These are phyloP conservation scores for Thalassiosira hispida DNA, from an alignment of 352 stramenopile genomes.

Conservation along the genomic window DNA sequence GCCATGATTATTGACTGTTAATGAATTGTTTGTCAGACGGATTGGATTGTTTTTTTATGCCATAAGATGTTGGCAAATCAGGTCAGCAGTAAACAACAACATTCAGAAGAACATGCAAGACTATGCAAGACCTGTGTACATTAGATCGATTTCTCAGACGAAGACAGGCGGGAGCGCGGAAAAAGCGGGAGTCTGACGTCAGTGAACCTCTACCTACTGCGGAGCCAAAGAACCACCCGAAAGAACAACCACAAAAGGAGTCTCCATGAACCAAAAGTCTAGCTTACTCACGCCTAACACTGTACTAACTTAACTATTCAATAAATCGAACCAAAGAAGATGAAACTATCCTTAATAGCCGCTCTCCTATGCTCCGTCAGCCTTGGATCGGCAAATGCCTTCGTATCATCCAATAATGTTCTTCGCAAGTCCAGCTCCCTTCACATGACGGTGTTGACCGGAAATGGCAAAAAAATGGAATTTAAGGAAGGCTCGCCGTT, in stretches of 20 bases:
- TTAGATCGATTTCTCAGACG: no score
- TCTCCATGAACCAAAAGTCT: neutral
- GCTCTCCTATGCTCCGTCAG: conserved; percentile 55
- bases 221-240: neutral
- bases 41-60: no score
- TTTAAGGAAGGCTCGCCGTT: conserved; percentile 67
- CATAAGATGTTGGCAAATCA: no score
- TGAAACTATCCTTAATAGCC: conserved; percentile 32
- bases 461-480: conserved; percentile 73
- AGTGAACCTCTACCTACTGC: no score
- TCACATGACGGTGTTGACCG: conserved; percentile 75
- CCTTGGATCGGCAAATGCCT: conserved; percentile 30
- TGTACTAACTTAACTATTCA: neutral
- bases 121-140: no score
- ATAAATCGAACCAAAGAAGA: neutral
- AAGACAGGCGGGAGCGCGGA: no score
- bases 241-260: neutral
- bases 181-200: no score
- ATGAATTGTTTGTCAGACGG: no score
- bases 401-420: conserved; percentile 27
- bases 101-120: no score
- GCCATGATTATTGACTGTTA: neutral
- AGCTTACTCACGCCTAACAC: neutral
- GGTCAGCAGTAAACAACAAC: no score
- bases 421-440: conserved; percentile 36